Percentiles rank a stretch among this genome's conserved stretches.
Conservation (phyloP, 1,284 basidiomycete genomes). For the Earliella scabrosa region DNA sequence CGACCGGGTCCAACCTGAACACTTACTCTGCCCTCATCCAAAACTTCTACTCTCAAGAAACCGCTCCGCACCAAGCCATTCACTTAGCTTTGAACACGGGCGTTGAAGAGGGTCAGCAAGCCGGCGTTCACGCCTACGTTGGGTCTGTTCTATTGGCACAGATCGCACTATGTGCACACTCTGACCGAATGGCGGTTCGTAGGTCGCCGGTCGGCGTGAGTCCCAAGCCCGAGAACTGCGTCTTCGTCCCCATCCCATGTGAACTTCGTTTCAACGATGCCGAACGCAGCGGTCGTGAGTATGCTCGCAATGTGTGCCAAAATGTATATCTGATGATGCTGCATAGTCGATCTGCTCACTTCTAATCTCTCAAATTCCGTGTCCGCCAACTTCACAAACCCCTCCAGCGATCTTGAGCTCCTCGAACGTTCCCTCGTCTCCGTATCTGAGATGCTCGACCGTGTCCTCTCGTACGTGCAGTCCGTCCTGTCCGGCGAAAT, state of each 20-base stretch:
- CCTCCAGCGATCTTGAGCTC: constrained; percentile 64
- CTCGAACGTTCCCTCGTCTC: constrained; percentile 75
- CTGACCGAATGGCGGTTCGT: constrained; percentile 13
- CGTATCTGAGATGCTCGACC: constrained; percentile 82
- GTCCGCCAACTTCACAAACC: constrained; percentile 53
- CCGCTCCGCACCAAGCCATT: constrained; percentile 86
- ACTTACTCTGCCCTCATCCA: constrained; percentile 98
- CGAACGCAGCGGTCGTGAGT: constrained; percentile 86
- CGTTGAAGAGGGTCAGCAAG: constrained; percentile 68
- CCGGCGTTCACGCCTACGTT: constrained; percentile 89
- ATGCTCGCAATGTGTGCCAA: constrained; percentile 1
- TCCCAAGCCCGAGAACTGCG: constrained; percentile 90
- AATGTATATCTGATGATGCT: not conserved
- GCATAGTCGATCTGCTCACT: constrained; percentile 77
- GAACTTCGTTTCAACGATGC: constrained; percentile 81
- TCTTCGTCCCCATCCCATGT: constrained; percentile 88
- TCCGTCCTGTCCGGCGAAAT: constrained; percentile 80
- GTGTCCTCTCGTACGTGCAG: constrained; percentile 87
- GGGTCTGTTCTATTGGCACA: constrained; percentile 54
- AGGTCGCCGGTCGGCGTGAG: constrained; percentile 85
- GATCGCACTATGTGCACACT: not conserved
- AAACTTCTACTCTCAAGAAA: constrained; percentile 97
- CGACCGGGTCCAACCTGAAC: constrained; percentile 89
- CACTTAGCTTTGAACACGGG: constrained; percentile 95
- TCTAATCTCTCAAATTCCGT: constrained; percentile 43